phyloP scores from a whole-genome alignment of 345 rosid species.

The Populus davidiana region DNA sequence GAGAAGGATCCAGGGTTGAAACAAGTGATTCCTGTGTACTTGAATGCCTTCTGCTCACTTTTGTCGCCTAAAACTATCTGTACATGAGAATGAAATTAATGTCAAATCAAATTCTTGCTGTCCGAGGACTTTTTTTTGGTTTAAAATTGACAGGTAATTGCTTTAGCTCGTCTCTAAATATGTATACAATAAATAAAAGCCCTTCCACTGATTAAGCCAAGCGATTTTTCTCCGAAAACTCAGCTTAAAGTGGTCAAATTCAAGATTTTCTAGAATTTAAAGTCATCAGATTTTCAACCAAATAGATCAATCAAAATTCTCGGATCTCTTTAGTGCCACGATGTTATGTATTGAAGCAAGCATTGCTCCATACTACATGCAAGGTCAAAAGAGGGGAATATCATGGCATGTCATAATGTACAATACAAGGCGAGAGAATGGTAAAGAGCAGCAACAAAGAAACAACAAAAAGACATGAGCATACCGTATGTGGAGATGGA shows the following conservation, averaged over 20 bases:
- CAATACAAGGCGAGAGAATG: no score
- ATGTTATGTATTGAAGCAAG: not conserved
- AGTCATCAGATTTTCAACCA: not conserved
- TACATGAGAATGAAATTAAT: not conserved
- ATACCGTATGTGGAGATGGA: slow-evolving; percentile 92
- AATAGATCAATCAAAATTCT: not conserved
- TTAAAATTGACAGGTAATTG: not conserved
- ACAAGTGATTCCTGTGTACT: slow-evolving; percentile 73
- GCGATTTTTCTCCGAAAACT: not conserved
- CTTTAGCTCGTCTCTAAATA: not conserved
- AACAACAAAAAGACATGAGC: not conserved
- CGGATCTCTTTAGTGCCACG: not conserved
- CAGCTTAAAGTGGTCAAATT: not conserved
- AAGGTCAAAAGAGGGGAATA: no score
- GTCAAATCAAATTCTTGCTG: not conserved
- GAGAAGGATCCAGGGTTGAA: slow-evolving; percentile 92
- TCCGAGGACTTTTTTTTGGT: not conserved
- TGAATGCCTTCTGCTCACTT: slow-evolving; percentile 79
- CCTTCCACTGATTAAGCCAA: not conserved
- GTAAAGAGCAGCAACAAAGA: no score
- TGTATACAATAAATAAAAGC: not conserved
- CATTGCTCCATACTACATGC: not conserved
- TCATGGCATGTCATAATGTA: no score
- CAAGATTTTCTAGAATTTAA: not conserved
- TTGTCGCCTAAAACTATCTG: slow-evolving; percentile 85